A percentile compares a stretch with the other conserved stretches of the same genome.
Evolutionary conservation across 2,329 filamentous ascomycete species (phyloP).

Genomic region (Diplodia mutila): DNA sequence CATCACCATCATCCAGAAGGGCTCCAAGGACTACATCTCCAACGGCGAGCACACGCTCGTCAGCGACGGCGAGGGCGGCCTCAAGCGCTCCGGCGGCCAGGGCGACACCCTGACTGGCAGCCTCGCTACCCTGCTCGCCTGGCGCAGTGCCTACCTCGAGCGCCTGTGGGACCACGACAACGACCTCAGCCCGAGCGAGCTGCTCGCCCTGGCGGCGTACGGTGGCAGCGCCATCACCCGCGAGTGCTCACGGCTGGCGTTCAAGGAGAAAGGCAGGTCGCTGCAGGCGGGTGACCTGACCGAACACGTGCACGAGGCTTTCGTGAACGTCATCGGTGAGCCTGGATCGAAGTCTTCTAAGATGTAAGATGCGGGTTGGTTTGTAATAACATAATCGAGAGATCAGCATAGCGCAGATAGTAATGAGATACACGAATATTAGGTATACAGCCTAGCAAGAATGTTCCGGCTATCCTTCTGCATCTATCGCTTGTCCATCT

Average conservation of each 20-base stretch:
- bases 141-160: conserved; percentile 85
- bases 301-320: conserved; percentile 82
- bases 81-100: conserved; percentile 91
- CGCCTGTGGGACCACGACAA: conserved; percentile 70
- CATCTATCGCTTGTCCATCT: neutral
- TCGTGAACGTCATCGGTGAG: conserved; percentile 79
- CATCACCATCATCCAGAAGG: conserved; percentile 91
- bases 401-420: neutral
- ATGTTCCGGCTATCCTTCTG: neutral
- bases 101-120: conserved; percentile 93
- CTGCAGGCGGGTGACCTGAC: conserved; percentile 93
- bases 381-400: neutral
- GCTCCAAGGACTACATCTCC: conserved; percentile 77
- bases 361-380: neutral
- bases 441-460: neutral
- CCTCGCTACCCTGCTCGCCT: conserved; percentile 85
- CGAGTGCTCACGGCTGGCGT: conserved; percentile 87
- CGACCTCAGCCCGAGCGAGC: conserved; percentile 60
- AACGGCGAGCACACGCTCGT: conserved; percentile 76
- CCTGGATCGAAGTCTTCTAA: conserved; percentile 20
- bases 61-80: conserved; percentile 77
- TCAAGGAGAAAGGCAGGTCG: conserved; percentile 80
- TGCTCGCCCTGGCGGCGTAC: conserved; percentile 77
- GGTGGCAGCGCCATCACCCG: conserved; percentile 86
- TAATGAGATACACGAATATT: neutral